Evolutionary conservation across 2,329 filamentous ascomycete genomes (phyloP), one percentile per base, ranked within the genome.

Genomic region (Dothideomycetes sp.): DNA sequence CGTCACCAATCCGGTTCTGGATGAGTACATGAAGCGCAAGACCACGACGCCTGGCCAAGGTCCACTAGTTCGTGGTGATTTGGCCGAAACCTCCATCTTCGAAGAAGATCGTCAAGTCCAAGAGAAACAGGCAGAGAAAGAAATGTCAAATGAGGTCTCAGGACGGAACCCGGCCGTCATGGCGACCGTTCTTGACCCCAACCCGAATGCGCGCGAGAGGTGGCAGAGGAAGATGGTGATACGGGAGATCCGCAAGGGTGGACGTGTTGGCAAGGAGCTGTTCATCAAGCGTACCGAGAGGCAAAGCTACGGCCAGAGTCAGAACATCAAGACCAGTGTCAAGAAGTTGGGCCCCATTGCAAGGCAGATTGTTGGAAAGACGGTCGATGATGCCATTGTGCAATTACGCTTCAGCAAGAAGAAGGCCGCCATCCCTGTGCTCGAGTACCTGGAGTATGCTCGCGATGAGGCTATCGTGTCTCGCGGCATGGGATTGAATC

Each of bases 381-480:
- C 81, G n/a, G 71, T 98, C 46, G 86, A 93, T 44, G 88, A 98
- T 24, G 91, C 91, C 11, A 84, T 96, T 50, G 66, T 84, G 41
- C 91, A 98, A 70, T 94, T 98, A 85, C 77, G 81, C 42, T 96
- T 89, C 68, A 89, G 82, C 61, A 85, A 86, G 70, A 98, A 98
- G 76, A 89, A 87, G 68, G 83, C 82, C 48, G 84, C 89, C 5
- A 70, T 76, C 50, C 86, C 94, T 55, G 77, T 96, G 19, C 68
- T 75, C 51, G 80, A 78, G 56, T 84, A 91, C 56, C 68, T 98
- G 13, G 77, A 91, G 56, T 74, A 84, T 53, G 88, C 89, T 1
- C 76, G 82, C 44, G 84, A 94, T 56, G 68, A 81, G 54, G 91
- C 91, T 24, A 70, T 94, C 49, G 83, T 83, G 12, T 73, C 73